These are phyloP conservation scores for Ceratocystis smalleyi DNA, from an alignment of 2,329 filamentous ascomycete species.

Conservation along the genomic window DNA sequence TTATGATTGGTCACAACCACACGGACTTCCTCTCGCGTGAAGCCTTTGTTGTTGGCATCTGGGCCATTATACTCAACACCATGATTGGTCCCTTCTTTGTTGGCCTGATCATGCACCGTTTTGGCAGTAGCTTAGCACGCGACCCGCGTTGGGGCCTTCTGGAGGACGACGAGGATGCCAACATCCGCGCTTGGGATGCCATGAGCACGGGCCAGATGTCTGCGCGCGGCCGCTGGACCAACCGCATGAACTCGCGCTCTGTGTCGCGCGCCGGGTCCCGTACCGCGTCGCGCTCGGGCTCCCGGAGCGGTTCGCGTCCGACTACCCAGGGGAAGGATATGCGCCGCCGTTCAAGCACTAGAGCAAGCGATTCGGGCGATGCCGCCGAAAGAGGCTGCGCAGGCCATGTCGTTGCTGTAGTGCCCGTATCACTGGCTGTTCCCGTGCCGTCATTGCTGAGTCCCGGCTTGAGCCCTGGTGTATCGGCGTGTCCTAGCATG, in stretches of 20 bases:
- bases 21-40: conserved; percentile 37
- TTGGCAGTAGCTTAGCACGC: neutral
- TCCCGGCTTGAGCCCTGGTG: neutral
- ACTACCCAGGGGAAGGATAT: neutral
- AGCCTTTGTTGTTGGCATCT: conserved; percentile 37
- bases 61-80: conserved; percentile 42
- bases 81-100: conserved; percentile 38
- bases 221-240: conserved; percentile 9
- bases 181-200: conserved; percentile 9
- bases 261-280: conserved; percentile 8
- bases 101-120: conserved; percentile 29
- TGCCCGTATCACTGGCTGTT: neutral
- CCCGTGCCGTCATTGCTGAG: neutral
- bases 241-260: conserved; percentile 13
- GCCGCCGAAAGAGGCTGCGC: neutral
- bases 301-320: neutral
- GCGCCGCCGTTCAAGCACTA: neutral
- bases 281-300: neutral
- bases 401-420: neutral
- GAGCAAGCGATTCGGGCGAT: neutral
- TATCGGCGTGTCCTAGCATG: neutral
- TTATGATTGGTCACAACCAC: conserved; percentile 21
- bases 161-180: conserved; percentile 2
- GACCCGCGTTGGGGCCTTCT: conserved; percentile 13
- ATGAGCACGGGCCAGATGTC: conserved; percentile 2